These are phyloP conservation scores for Auxenochlorella pyrenoidosa DNA, from an alignment of 139 green algal genomes.

Conservation along the genomic window DNA sequence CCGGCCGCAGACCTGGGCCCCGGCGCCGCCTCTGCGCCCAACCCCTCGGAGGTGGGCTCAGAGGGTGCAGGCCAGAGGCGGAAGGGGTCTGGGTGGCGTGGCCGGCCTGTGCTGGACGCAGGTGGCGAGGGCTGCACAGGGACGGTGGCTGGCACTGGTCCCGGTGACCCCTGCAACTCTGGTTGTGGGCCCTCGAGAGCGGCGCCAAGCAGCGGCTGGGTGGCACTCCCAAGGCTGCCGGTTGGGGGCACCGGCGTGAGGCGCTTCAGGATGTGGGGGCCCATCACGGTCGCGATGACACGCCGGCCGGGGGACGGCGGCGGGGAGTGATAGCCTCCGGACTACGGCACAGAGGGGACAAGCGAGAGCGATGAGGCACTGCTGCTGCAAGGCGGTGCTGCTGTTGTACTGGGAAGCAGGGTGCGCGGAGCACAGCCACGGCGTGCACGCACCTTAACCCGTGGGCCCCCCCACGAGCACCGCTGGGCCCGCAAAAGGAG, in stretches of 20 bases:
- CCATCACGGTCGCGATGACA: not conserved
- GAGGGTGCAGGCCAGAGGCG: not conserved
- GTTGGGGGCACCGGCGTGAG: not conserved
- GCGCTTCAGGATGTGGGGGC: constrained; percentile 4
- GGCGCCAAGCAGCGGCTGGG: not conserved
- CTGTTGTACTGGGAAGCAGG: not conserved
- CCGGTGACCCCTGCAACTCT: not conserved
- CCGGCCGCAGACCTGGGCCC: not conserved
- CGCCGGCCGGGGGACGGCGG: not conserved
- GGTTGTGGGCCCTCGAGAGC: not conserved
- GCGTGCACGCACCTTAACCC: too few species aligned
- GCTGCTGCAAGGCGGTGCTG: not conserved
- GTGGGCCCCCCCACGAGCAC: too few species aligned
- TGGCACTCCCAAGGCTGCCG: not conserved
- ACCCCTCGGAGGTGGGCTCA: not conserved
- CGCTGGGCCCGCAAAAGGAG: too few species aligned
- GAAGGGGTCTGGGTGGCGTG: constrained; percentile 14
- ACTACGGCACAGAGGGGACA: not conserved
- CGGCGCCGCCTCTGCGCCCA: not conserved
- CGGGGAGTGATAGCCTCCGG: not conserved
- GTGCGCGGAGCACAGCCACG: too few species aligned
- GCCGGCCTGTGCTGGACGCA: too few species aligned
- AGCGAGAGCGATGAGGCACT: not conserved
- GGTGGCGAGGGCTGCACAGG: not conserved
- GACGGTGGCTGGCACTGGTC: not conserved